A percentile compares a stretch with the other conserved stretches of the same genome.
Evolutionary conservation across 306 rosid genomes (phyloP).

Genomic region (Vigna radiata): DNA sequence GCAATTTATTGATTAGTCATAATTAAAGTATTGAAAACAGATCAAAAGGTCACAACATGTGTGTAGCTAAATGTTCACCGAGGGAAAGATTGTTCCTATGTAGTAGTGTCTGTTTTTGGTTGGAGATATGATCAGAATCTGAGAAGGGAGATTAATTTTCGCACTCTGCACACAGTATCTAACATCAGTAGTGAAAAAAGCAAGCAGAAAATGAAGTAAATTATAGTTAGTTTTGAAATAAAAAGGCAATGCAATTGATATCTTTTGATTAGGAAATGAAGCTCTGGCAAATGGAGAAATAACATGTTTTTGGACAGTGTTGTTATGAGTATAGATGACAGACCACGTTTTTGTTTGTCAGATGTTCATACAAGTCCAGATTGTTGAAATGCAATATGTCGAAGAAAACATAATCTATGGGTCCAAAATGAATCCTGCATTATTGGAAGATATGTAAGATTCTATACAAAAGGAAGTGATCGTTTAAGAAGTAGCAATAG

Average conservation of each 20-base stretch:
- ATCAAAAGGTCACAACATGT: not conserved
- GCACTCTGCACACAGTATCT: constrained; percentile 37
- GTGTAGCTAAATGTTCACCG: constrained; percentile 18
- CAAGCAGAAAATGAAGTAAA: not conserved
- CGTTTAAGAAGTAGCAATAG: not conserved
- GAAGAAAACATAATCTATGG: constrained; percentile 19
- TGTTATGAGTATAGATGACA: not conserved
- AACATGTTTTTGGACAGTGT: not conserved
- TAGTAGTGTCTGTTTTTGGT: not conserved
- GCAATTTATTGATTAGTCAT: constrained; percentile 28
- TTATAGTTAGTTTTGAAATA: not conserved
- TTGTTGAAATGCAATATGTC: not conserved
- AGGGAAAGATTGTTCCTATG: constrained; percentile 36
- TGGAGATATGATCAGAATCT: constrained; percentile 21
- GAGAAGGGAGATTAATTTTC: constrained; percentile 17
- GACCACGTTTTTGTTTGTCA: not conserved
- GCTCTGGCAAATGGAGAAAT: not conserved
- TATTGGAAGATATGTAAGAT: not conserved
- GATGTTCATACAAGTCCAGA: not conserved
- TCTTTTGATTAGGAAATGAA: not conserved
- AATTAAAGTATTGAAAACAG: not conserved
- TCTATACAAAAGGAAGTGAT: not conserved
- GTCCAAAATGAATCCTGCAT: constrained; percentile 2
- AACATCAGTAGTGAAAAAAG: not conserved
- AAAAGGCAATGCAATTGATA: not conserved